Evolutionary conservation across 78 protist species (phyloP).

Genomic region (Pelomyxa schiedti): DNA sequence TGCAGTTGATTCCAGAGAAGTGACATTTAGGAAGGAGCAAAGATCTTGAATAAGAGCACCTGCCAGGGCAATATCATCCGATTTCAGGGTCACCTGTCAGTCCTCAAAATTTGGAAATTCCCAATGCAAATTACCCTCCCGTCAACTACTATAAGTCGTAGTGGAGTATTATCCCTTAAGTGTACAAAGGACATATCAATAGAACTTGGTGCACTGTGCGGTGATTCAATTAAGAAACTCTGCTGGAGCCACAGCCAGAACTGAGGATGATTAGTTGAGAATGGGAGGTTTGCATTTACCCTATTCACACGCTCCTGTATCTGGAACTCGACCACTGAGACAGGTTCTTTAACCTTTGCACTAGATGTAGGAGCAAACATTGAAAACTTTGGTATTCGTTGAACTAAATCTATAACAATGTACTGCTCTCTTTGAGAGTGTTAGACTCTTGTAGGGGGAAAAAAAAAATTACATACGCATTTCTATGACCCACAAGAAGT

Average conservation of each 20-base stretch:
- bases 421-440: neutral
- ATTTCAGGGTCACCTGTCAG: no score
- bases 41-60: slow-evolving; percentile 37
- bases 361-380: neutral
- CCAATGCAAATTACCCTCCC: no score
- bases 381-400: neutral
- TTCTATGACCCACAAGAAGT: neutral
- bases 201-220: neutral
- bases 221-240: neutral
- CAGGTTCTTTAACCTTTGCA: neutral
- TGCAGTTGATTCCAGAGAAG: slow-evolving; percentile 5
- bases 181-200: neutral
- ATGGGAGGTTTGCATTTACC: no score
- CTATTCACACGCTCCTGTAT: neutral
- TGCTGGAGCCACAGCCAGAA: neutral
- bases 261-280: no score
- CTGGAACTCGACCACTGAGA: neutral
- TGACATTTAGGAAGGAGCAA: neutral
- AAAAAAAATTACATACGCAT: neutral
- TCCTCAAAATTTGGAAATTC: no score
- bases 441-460: no score
- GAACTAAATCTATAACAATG: neutral
- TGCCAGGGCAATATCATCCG: slow-evolving; percentile 16
- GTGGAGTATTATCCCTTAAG: neutral
- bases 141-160: no score